Percentiles rank a stretch among this genome's conserved stretches.
Evolutionary conservation across 2,329 filamentous ascomycete species (phyloP).

Genomic region (Pseudogymnoascus sp.): DNA sequence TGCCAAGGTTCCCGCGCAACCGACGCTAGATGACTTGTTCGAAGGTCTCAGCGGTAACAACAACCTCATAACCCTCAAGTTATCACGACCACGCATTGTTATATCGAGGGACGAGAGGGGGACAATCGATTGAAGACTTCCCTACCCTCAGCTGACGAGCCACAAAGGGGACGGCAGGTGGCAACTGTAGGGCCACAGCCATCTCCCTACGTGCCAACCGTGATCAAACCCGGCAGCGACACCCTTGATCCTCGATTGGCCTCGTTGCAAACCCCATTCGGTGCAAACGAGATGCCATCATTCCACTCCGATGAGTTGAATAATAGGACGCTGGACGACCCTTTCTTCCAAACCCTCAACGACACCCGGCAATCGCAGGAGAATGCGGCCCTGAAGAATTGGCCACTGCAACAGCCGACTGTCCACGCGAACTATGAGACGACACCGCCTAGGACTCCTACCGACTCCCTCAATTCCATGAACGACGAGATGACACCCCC

Average conservation of each 20-base stretch:
- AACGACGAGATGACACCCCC: conserved; percentile 18
- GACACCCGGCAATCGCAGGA: conserved; percentile 27
- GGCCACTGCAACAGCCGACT: conserved; percentile 25
- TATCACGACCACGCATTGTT: conserved; percentile 7
- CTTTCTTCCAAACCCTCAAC: conserved; percentile 29
- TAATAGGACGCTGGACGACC: conserved; percentile 22
- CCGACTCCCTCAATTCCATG: conserved; percentile 26
- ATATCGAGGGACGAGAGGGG: conserved; percentile 3
- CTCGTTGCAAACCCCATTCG: neutral
- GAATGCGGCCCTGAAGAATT: conserved; percentile 17
- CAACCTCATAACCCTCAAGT: conserved; percentile 6
- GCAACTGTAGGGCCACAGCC: conserved; percentile 7
- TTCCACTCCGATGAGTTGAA: conserved; percentile 36
- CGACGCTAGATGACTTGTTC: conserved; percentile 7
- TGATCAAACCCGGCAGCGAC: neutral
- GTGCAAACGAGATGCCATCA: conserved; percentile 41
- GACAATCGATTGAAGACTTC: conserved; percentile 7
- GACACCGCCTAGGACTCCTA: conserved; percentile 27
- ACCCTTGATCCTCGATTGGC: neutral
- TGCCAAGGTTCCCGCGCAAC: conserved; percentile 7
- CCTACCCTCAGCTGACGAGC: neutral
- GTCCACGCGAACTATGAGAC: conserved; percentile 20
- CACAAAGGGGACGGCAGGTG: conserved; percentile 6
- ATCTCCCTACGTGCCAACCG: conserved; percentile 2
- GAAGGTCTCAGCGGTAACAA: neutral